A percentile compares a stretch with the other conserved stretches of the same genome.
Conservation (phyloP, 2,329 filamentous ascomycete genomes). For the Pseudogymnoascus sp. region DNA sequence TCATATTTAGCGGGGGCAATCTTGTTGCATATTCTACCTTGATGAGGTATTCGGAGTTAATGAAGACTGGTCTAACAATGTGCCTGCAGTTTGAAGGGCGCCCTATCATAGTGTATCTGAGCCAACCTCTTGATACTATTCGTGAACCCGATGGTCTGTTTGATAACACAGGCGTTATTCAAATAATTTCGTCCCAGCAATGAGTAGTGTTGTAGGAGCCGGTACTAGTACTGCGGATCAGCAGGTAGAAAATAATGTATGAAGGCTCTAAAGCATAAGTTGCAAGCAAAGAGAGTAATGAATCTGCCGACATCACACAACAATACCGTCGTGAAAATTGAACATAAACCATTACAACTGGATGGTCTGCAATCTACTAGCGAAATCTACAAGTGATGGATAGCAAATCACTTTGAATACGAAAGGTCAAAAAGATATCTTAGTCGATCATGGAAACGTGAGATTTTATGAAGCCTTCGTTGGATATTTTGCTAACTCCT, state of each 20-base stretch:
- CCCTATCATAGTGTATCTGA: background rate
- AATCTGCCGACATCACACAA: background rate
- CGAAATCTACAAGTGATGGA: background rate
- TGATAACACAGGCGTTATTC: background rate
- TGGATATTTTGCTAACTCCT: conserved; percentile 46
- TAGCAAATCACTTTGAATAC: background rate
- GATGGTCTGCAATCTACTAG: background rate
- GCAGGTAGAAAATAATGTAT: background rate
- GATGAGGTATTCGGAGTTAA: background rate
- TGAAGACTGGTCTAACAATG: background rate
- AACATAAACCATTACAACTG: background rate
- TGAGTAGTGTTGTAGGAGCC: background rate
- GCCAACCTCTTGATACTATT: background rate
- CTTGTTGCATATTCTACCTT: background rate
- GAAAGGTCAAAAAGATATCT: background rate
- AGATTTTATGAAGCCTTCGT: conserved; percentile 27
- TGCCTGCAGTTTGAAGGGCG: background rate
- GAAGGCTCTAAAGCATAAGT: background rate
- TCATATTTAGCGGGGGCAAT: conserved; percentile 17
- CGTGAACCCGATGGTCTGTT: background rate
- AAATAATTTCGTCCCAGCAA: background rate
- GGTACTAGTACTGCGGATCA: background rate
- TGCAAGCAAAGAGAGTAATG: background rate
- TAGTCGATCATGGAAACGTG: background rate
- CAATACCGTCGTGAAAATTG: background rate